A percentile compares a stretch with the other conserved stretches of the same genome.
Evolutionary conservation across 73 alveolate genomes (phyloP).

Genomic region (Paramecium biaurelia): DNA sequence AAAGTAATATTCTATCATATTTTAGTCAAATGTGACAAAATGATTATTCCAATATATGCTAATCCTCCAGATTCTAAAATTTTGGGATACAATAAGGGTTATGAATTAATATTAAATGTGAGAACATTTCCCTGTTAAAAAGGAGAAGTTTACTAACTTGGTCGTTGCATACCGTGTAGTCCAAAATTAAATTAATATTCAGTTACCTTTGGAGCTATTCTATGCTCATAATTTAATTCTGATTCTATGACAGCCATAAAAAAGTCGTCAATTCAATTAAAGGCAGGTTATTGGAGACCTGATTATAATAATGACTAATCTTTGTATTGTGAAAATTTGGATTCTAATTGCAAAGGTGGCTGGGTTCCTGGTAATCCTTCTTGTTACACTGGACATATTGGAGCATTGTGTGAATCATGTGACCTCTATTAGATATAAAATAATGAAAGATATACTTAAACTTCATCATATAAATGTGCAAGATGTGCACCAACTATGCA

Average conservation of each 20-base stretch:
- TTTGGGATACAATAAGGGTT: background rate
- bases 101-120: background rate
- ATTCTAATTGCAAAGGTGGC: constrained; percentile 48
- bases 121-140: constrained; percentile 45
- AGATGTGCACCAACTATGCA: constrained; percentile 21
- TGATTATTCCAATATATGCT: background rate
- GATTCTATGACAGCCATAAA: background rate
- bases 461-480: constrained; percentile 45
- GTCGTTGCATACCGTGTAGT: background rate
- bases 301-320: background rate
- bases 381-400: constrained; percentile 60
- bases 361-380: constrained; percentile 58
- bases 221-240: background rate
- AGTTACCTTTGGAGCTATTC: background rate
- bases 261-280: background rate
- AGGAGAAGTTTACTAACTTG: constrained; percentile 6
- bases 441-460: constrained; percentile 33
- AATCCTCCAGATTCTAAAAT: background rate
- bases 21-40: background rate
- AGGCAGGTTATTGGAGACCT: constrained; percentile 63
- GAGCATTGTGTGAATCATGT: constrained; percentile 62
- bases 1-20: background rate
- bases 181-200: background rate
- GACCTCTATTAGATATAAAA: background rate
- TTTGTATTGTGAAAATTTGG: background rate